Base-by-base conservation (phyloP, 768 basidiomycete genomes). In the Lactifluus rugatus region DNA sequence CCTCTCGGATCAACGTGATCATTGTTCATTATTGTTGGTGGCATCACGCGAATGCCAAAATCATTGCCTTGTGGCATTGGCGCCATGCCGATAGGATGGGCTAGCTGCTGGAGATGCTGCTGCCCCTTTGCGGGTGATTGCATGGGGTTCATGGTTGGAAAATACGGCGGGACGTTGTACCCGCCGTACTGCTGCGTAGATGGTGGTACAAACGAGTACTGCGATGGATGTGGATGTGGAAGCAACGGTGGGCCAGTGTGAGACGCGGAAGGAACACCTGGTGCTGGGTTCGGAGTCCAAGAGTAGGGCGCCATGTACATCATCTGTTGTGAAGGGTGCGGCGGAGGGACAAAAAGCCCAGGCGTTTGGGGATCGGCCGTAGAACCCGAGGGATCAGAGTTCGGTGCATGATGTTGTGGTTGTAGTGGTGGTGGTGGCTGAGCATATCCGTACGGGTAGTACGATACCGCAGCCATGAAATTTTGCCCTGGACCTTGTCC, bases 251-350 rank as follows among this genome's bases (percentile, higher is more conserved):
- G 68, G 21, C 70, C 61, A 39, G 72, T 63, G 49, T 76, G 74
- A 47, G 71, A 64, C 26, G 65, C 61, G 46, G 68, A 69, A 51
- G 70, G 75, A 36, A 67, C 72, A 34, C 65, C 67, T 3, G 47
- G 25, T 16, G 56, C 28, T 3, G 56, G 54, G 37, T 56, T 52
- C n/a, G 52, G 56, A 6, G 52, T 2, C 63, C 63, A 64, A 3
- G 37, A 10, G 45, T 58, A 64, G 19, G 53, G 31, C 28, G 58
- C 61, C 31, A 71, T 69, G 52, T 71, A 72, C 17, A 69, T 72
- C 21, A 71, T 65, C 52, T 69, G 74, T 58, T 76, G 76, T 3
- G 72, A 66, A 60, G 74, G 70, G 7, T 66, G 68, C 2, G 70
- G 68, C 57, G 32, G 44, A 5, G 52, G 48, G 17, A 25, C 28